Evolutionary conservation across 306 rosid species (phyloP).

Genomic region (Quercus berberidifolia): DNA sequence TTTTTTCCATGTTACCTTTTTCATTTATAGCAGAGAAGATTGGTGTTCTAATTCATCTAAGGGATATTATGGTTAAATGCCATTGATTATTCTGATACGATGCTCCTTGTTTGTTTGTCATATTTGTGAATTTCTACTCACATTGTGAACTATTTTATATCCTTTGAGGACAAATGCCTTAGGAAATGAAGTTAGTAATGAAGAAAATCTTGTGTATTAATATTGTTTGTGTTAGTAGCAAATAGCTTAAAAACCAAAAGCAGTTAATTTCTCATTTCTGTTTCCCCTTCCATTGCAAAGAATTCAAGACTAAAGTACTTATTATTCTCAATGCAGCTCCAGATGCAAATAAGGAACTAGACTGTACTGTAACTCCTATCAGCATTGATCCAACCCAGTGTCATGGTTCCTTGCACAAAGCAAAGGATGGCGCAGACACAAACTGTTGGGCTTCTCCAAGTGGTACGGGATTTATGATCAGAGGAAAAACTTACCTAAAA

Average conservation of each 20-base stretch:
- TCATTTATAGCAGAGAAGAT: not conserved
- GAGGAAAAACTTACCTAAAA: constrained; percentile 87
- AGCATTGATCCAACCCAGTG: constrained; percentile 43
- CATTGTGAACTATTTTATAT: not conserved
- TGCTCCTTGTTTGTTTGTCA: not conserved
- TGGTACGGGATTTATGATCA: constrained; percentile 76
- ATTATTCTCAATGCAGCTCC: constrained; percentile 44
- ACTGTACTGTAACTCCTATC: constrained; percentile 40
- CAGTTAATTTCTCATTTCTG: constrained; percentile 2
- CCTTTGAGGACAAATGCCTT: not conserved
- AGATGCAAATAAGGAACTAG: constrained; percentile 51
- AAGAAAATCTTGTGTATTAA: not conserved
- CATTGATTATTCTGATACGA: not conserved
- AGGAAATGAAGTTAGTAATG: not conserved
- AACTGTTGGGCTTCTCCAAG: constrained; percentile 82
- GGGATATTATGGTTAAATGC: not conserved
- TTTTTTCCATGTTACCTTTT: not conserved
- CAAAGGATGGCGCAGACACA: constrained; percentile 53
- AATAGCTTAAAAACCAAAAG: not conserved
- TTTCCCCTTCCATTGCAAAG: not conserved
- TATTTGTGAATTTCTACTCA: not conserved
- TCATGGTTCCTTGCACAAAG: constrained; percentile 53
- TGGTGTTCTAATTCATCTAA: not conserved
- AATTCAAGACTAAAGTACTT: not conserved
- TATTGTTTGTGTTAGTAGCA: not conserved